These are phyloP conservation scores for Aspergillus melleus DNA, from an alignment of 2,329 filamentous ascomycete genomes.

Conservation along the genomic window DNA sequence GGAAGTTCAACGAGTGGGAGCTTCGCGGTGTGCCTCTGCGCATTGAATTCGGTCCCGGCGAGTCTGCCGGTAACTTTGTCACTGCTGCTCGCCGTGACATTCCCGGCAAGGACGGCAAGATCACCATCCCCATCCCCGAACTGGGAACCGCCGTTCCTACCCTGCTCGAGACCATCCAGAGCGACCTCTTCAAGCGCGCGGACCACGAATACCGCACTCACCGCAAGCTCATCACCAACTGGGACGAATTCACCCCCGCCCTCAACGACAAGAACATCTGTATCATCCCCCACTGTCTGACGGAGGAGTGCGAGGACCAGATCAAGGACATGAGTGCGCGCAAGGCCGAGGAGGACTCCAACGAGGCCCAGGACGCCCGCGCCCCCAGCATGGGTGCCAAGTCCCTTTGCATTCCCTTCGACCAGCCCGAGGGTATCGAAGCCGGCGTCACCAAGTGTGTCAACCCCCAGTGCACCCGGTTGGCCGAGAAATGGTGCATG, in stretches of 20 bases:
- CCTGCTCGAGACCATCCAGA: constrained; percentile 86
- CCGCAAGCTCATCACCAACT: constrained; percentile 76
- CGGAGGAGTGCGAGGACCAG: constrained; percentile 82
- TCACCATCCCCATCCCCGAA: constrained; percentile 72
- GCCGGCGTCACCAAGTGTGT: constrained; percentile 85
- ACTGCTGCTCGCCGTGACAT: constrained; percentile 86
- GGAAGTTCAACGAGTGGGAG: constrained; percentile 99
- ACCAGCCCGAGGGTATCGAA: constrained; percentile 79
- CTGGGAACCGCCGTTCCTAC: constrained; percentile 72
- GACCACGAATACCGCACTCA: constrained; percentile 77
- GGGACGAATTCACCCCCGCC: constrained; percentile 87
- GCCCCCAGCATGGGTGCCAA: constrained; percentile 76
- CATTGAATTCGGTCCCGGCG: constrained; percentile 94
- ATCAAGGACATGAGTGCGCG: constrained; percentile 91
- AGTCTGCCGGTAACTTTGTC: constrained; percentile 80
- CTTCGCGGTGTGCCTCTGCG: constrained; percentile 92
- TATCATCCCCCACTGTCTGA: constrained; percentile 86
- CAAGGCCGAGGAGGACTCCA: constrained; percentile 59
- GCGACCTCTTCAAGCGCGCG: constrained; percentile 75
- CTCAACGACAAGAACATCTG: constrained; percentile 92
- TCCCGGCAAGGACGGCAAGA: constrained; percentile 65
- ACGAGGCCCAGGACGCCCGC: constrained; percentile 71
- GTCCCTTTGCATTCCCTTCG: constrained; percentile 75
- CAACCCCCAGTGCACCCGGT: constrained; percentile 77
- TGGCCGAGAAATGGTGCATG: constrained; percentile 86